Evolutionary conservation across 805 yeast genomes (phyloP), one percentile per base, ranked within the genome.

Genomic region (Candida easanensis): DNA sequence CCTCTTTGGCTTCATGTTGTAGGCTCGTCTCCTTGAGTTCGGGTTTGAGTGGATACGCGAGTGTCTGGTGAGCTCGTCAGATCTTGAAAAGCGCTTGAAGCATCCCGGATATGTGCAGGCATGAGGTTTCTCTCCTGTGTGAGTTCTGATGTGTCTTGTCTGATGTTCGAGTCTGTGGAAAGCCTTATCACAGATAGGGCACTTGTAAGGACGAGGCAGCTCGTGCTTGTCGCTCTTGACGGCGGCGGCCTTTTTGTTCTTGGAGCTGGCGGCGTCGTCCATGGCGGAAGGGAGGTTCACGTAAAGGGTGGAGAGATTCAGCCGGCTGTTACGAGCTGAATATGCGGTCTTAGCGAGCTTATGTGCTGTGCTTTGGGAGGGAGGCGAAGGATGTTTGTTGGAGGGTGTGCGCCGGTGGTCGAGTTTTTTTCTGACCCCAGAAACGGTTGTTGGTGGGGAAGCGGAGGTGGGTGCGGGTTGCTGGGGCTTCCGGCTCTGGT

Each of bases 161-260:
- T 87, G 95, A 63, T 88, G 97, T 63, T 88, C 97, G 37, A 88
- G 69, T 48, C 96, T 74, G 62, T 87, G 91, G 62, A 88, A 88
- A 9, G 95, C 88, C 66, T 84, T 80, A 31, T 77, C 77, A 59
- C 91, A 84, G 57, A 82, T 71, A 4, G 88, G 83, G 58, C 91
- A 84, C 48, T 81, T 79, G 63, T 81, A 84, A 1, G 90, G 90
- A 62, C 78, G 53, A 6, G 62, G 62, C n/a, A 54, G 51, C 25
- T 58, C 60, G 5, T 49, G 42, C 35, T 54, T 57, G 21, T 30
- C 33, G n/a, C n/a, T 13, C 19, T 30, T 30, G 33, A 19, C 16
- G 7, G 31, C n/a, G 4, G 19, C 33, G 20, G 11, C 19, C 33
- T 30, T 30, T 19, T 30, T 30, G 30, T 6, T 26, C n/a, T 22